A percentile compares a stretch with the other conserved stretches of the same genome.
These are phyloP conservation scores for Cicer arietinum DNA, from an alignment of 306 rosid genomes.

Conservation along the genomic window DNA sequence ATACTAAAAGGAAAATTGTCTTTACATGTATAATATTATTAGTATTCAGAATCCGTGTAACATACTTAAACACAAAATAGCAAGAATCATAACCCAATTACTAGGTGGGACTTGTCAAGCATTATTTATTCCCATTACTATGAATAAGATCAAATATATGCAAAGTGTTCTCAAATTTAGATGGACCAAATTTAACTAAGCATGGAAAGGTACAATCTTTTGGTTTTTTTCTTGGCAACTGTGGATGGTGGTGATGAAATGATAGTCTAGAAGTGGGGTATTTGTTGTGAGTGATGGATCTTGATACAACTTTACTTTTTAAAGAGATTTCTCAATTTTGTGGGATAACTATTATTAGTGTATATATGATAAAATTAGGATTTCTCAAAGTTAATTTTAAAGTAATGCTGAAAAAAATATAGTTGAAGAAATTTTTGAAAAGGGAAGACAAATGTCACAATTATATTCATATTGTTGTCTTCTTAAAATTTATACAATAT, in stretches of 20 bases:
- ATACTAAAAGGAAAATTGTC: too few relatives aligned
- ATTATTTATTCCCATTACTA: conserved; percentile 35
- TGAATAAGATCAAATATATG: conserved; percentile 34
- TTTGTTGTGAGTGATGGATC: conserved; percentile 19
- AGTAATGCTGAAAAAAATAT: too few relatives aligned
- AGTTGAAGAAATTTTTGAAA: too few relatives aligned
- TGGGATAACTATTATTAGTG: neutral
- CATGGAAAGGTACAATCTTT: conserved; percentile 8
- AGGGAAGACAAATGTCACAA: neutral
- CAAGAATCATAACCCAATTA: conserved; percentile 32
- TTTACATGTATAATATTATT: too few relatives aligned
- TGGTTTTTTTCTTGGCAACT: conserved; percentile 36
- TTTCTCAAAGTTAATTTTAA: too few relatives aligned
- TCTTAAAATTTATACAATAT: too few relatives aligned
- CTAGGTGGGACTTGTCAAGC: conserved; percentile 39
- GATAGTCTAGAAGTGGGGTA: conserved; percentile 36
- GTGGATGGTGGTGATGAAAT: conserved; percentile 37
- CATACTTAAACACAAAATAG: neutral
- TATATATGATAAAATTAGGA: too few relatives aligned
- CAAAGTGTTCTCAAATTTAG: conserved; percentile 13
- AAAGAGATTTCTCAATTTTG: conserved; percentile 8
- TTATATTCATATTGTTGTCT: neutral
- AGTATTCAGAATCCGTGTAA: too few relatives aligned
- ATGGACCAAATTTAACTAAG: conserved; percentile 23
- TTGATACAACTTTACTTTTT: conserved; percentile 31